These are phyloP conservation scores for Alternaria conjuncta DNA, from an alignment of 2,329 filamentous ascomycete genomes.

Conservation along the genomic window DNA sequence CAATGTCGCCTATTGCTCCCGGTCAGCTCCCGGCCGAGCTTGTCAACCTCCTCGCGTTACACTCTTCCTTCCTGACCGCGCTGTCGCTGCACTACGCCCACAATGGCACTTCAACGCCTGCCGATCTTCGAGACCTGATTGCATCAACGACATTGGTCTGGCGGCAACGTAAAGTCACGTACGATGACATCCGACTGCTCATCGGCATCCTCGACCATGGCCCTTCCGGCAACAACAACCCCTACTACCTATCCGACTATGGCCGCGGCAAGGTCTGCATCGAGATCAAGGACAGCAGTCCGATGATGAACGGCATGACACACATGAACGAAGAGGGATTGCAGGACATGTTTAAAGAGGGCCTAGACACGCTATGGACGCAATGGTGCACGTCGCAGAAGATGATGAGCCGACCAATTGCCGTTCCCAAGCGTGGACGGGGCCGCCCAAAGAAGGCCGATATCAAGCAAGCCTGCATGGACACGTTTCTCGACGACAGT, in stretches of 20 bases:
- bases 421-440: conserved; percentile 43
- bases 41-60: conserved; percentile 53
- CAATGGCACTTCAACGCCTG: conserved; percentile 54
- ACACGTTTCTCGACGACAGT: conserved; percentile 45
- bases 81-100: conserved; percentile 58
- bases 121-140: conserved; percentile 50
- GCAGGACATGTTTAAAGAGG: conserved; percentile 58
- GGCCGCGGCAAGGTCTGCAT: conserved; percentile 52
- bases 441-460: conserved; percentile 42
- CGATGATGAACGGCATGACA: conserved; percentile 33
- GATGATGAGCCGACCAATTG: conserved; percentile 33
- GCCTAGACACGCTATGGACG: conserved; percentile 55
- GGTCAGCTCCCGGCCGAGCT: conserved; percentile 50
- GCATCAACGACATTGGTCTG: conserved; percentile 53
- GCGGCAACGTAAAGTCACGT: conserved; percentile 54
- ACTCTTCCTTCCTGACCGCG: conserved; percentile 58
- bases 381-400: conserved; percentile 45
- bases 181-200: conserved; percentile 55
- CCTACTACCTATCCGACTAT: conserved; percentile 53
- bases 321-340: conserved; percentile 55
- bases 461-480: conserved; percentile 58
- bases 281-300: conserved; percentile 44
- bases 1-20: conserved; percentile 41
- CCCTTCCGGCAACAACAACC: conserved; percentile 36
- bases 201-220: conserved; percentile 50